Conservation (phyloP, 2,329 filamentous ascomycete species). For the Fusarium newnesense region DNA sequence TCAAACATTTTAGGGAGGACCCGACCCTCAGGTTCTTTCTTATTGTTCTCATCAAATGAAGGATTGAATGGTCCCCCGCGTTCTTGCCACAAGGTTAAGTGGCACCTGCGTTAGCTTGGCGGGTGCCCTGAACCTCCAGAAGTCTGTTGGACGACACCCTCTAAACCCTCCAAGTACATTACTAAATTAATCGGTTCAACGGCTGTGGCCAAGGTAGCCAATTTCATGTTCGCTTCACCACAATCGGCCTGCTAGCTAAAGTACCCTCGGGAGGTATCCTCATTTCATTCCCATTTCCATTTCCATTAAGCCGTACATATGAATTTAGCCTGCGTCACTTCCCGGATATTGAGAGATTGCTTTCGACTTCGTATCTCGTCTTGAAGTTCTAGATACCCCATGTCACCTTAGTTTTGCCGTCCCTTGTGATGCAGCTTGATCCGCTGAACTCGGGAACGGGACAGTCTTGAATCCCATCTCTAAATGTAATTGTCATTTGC, state of each 20-base stretch:
- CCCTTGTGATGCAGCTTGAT: not conserved
- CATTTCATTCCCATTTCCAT: not conserved
- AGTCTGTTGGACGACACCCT: not conserved
- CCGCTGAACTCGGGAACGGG: not conserved
- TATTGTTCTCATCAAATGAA: not conserved
- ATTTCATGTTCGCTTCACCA: not conserved
- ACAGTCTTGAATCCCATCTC: not conserved
- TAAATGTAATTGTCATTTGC: not conserved
- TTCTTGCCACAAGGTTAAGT: conserved; percentile 11
- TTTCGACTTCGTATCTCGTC: not conserved
- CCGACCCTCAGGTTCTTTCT: not conserved
- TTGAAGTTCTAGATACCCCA: not conserved
- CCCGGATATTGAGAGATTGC: not conserved
- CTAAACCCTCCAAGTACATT: not conserved
- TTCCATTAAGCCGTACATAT: not conserved
- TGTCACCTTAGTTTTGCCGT: not conserved
- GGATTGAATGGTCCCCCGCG: not conserved
- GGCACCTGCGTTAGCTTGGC: conserved; percentile 30
- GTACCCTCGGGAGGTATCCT: not conserved
- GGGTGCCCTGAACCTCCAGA: not conserved
- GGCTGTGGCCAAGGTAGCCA: conserved; percentile 14
- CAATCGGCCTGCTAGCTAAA: not conserved
- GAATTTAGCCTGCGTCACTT: conserved; percentile 11
- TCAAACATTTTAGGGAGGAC: not conserved
- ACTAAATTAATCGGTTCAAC: not conserved